These are phyloP conservation scores for Penicillium sp. DNA, from an alignment of 2,329 filamentous ascomycete genomes.

Conservation along the genomic window DNA sequence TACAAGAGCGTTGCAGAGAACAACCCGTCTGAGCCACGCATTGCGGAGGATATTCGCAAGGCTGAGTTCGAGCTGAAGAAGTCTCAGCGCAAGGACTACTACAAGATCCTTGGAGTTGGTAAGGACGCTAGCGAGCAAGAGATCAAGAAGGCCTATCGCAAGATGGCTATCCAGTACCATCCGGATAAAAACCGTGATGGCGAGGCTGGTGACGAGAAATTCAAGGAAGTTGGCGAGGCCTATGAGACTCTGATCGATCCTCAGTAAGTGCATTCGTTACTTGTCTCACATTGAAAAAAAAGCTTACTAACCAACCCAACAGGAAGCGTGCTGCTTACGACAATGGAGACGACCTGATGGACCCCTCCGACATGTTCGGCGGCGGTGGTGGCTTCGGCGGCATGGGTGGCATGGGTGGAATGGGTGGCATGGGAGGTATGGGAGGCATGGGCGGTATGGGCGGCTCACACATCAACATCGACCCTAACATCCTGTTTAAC, in stretches of 20 bases:
- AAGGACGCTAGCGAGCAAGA: slow-evolving; percentile 81
- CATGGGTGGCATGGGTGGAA: slow-evolving; percentile 56
- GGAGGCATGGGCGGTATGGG: slow-evolving; percentile 61
- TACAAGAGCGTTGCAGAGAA: slow-evolving; percentile 82
- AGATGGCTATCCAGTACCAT: slow-evolving; percentile 89
- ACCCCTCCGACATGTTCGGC: slow-evolving; percentile 81
- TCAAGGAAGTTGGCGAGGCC: slow-evolving; percentile 97
- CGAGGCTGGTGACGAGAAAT: slow-evolving; percentile 79
- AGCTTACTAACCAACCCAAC: slow-evolving; percentile 3
- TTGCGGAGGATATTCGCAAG: slow-evolving; percentile 80
- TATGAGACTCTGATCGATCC: slow-evolving; percentile 94
- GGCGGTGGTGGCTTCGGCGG: slow-evolving; percentile 52
- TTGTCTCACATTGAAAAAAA: not conserved
- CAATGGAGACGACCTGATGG: slow-evolving; percentile 85
- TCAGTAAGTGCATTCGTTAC: slow-evolving; percentile 61
- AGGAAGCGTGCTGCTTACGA: slow-evolving; percentile 90
- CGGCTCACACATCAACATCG: slow-evolving; percentile 56
- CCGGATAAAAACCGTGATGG: slow-evolving; percentile 92
- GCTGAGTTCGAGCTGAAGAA: slow-evolving; percentile 97
- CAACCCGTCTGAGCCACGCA: slow-evolving; percentile 75
- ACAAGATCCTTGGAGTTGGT: slow-evolving; percentile 87
- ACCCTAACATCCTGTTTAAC: slow-evolving; percentile 75
- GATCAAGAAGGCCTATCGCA: slow-evolving; percentile 97
- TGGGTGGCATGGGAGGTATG: slow-evolving; percentile 47
- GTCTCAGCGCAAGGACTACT: slow-evolving; percentile 95